phyloP scores from a whole-genome alignment of 2,329 filamentous ascomycete genomes.

The Cladorrhinum sp. region DNA sequence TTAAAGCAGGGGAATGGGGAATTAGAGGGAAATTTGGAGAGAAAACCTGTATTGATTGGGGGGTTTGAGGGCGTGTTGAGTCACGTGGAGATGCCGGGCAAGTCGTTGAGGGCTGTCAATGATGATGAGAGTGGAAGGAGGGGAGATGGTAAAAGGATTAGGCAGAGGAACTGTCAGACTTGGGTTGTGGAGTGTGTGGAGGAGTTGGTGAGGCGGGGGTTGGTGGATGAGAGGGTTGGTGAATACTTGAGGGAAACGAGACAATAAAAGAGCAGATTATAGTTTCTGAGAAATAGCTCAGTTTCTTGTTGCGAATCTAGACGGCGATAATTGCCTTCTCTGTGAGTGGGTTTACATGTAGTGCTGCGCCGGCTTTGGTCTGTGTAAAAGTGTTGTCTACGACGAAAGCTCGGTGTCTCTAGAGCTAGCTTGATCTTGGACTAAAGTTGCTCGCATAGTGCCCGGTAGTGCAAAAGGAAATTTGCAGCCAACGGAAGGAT shows the following conservation, averaged over 20 bases:
- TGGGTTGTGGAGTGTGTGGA: constrained; percentile 16
- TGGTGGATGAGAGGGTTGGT: constrained; percentile 11
- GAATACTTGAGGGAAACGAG: constrained; percentile 11
- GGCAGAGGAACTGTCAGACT: constrained; percentile 20
- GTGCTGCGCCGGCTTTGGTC: too few species aligned
- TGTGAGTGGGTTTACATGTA: too few species aligned
- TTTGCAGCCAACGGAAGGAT: too few species aligned
- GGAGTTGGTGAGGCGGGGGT: constrained; percentile 10
- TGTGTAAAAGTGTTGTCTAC: too few species aligned
- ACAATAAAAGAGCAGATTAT: not conserved
- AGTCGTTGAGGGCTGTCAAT: constrained; percentile 13
- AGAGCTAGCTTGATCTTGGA: too few species aligned
- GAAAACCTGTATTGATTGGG: not conserved
- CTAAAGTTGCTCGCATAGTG: too few species aligned
- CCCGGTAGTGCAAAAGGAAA: too few species aligned
- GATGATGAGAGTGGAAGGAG: not conserved
- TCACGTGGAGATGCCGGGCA: constrained; percentile 10
- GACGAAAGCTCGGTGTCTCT: too few species aligned
- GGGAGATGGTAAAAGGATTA: constrained; percentile 15
- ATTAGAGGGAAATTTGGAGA: constrained; percentile 1
- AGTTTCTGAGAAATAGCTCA: too few species aligned
- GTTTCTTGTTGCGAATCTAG: too few species aligned
- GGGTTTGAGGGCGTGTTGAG: constrained; percentile 16
- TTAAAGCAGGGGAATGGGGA: not conserved
- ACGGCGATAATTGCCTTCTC: too few species aligned